These are phyloP conservation scores for Trichoderma hamatum DNA, from an alignment of 2,329 filamentous ascomycete species.

Conservation along the genomic window DNA sequence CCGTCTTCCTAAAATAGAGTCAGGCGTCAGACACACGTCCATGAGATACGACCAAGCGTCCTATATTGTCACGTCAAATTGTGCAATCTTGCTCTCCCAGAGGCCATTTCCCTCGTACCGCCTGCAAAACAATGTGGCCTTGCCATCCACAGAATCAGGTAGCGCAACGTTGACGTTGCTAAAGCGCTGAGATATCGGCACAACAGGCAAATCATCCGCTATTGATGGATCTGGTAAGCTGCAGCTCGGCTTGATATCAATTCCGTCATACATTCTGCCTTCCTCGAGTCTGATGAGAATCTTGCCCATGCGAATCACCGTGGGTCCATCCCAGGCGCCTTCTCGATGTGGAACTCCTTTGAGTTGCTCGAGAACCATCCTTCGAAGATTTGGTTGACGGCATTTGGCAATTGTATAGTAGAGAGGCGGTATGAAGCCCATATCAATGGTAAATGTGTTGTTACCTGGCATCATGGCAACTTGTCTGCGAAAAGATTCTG, in stretches of 20 bases:
- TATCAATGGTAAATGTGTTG: constrained; percentile 31
- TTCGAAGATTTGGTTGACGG: constrained; percentile 37
- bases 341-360: constrained; percentile 31
- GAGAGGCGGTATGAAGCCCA: constrained; percentile 39
- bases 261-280: constrained; percentile 6
- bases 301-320: constrained; percentile 29
- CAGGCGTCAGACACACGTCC: neutral
- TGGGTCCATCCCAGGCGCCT: constrained; percentile 33
- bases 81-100: constrained; percentile 10
- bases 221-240: neutral
- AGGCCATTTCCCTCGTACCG: neutral
- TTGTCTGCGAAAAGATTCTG: neutral
- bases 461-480: neutral
- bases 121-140: constrained; percentile 14
- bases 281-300: constrained; percentile 29
- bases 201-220: neutral
- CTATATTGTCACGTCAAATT: constrained; percentile 13
- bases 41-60: neutral
- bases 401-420: constrained; percentile 41
- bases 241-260: constrained; percentile 5
- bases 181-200: constrained; percentile 10
- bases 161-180: constrained; percentile 20
- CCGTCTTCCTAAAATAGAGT: too few species aligned
- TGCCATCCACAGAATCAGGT: constrained; percentile 1
- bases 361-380: constrained; percentile 33